Evolutionary conservation across 2,329 filamentous ascomycete species (phyloP), one percentile per base, ranked within the genome.

Genomic region (Nigrospora osmanthi): DNA sequence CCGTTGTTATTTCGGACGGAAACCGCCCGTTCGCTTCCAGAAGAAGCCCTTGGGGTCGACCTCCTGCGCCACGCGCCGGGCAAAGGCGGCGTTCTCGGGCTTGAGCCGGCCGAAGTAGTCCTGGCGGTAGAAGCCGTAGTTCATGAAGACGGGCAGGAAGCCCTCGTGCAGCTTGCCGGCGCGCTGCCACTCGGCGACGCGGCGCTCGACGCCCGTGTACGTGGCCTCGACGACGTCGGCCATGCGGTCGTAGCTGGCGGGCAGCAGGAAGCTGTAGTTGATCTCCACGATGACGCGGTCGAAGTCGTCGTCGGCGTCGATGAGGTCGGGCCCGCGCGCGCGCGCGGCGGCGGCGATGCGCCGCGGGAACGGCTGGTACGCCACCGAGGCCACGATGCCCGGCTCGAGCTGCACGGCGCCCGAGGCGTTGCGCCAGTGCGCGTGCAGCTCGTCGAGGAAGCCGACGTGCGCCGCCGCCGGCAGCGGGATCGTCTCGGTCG

Each of bases 71-170:
- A 70, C 65, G 6, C 37, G 31, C 32, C 54, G 51, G 1, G 65
- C 68, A 36, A 70, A 55, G 33, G 53, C 50, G 37, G 58, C 48
- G 43, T 52, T 64, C 51, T 59, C 61, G 0, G 63, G 57, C 45
- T 58, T 63, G 46, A 72, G 45, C 33, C 68, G 52, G 0, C 58
- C 61, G 48, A 62, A 71, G 48, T 69, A 70, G 40, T 71, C 67
- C 47, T 70, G 61, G 16, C 60, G 47, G 35, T 59, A 63, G 46
- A 64, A 69, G 2, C 58, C 66, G 36, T 71, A 67, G 49, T 71
- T 72, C 63, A 68, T 66, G 44, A 69, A 70, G 6, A 70, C 50
- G 6, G 68, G 69, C 28, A 64, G 54, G 44, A 67, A 67, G 6
- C 58, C 55, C 17, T 63, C 49, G 2, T 59, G 54, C 38, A 69